Evolutionary conservation across 257 asterid genomes (phyloP), one percentile per base, ranked within the genome.

Genomic region (Knoxia roxburghii): DNA sequence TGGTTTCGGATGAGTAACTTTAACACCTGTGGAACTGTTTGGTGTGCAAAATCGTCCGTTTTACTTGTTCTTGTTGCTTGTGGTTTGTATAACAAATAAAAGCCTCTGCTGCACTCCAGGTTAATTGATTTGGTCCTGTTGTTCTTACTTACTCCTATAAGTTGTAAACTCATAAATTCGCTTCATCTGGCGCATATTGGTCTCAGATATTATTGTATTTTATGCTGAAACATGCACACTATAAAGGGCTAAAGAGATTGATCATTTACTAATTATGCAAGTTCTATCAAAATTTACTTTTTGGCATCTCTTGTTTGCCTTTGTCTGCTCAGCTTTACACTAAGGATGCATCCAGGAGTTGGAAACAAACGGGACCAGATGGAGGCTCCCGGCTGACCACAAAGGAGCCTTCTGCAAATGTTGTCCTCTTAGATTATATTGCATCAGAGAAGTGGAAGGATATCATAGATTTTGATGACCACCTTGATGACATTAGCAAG

Each of bases 401-500:
- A 60, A 93, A 84, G 84, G 95, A 88, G 79, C 97, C 97, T 73
- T 78, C 96, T 33, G 95, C 95, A 43, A 94, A 94, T 72, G 58
- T 70, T 67, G 76, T 94, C 74, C 99, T 94, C 52, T 63, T 77
- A 68, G 99, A 94, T 72, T 85, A 78, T 83, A 83, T 94, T 71
- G 83, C 99, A 5, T 88, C 95, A 2, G 90, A 77, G 78, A 94
- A 90, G 80, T 88, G 91, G 89, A 85, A 88, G 78, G 86, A 83
- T 68, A 76, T 90, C 2, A 52, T 80, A 12, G 99, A 94, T 75
- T 94, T 94, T 65, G 96, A 94, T 45, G 97, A 93, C 80, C 99
- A 93, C 83, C 89, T 93, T 72, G 97, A 90, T 69, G 95, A 94
- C 79, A 77, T 90, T 79, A 86, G 88, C 96, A 90, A 90, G 99